Conservation (phyloP, 225 moss, liverwort and hornwort species). For the Anthoceros angustus region DNA sequence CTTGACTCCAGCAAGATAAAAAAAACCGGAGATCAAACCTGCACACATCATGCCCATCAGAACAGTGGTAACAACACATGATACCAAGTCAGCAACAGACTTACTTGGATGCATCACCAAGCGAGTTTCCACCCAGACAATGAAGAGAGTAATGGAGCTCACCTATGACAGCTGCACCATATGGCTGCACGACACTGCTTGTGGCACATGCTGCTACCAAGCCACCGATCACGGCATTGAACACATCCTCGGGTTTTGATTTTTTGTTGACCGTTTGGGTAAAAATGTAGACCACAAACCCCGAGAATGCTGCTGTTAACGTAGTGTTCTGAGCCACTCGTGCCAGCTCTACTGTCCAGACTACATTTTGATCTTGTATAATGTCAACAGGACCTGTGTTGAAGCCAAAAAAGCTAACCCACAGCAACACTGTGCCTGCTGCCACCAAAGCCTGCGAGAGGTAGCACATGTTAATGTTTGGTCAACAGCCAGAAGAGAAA, state of each 20-base stretch:
- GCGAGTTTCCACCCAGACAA: background rate
- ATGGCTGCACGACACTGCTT: constrained; percentile 25
- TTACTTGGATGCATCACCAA: background rate
- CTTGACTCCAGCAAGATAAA: constrained; percentile 18
- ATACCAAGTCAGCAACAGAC: background rate
- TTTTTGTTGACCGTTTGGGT: constrained; percentile 19
- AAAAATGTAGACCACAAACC: constrained; percentile 17
- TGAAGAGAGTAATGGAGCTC: background rate
- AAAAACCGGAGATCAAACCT: constrained; percentile 22
- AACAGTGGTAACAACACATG: background rate
- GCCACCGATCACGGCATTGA: constrained; percentile 30
- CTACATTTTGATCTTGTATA: constrained; percentile 7
- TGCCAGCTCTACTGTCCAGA: constrained; percentile 20
- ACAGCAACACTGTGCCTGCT: constrained; percentile 23
- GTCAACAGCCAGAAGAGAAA: background rate
- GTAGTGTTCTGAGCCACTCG: constrained; percentile 25
- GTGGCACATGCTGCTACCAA: constrained; percentile 31
- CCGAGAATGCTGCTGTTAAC: constrained; percentile 25
- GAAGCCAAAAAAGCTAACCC: constrained; percentile 33
- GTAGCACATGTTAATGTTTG: background rate
- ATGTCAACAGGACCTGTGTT: constrained; percentile 25
- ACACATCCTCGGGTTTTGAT: constrained; percentile 28
- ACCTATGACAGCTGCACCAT: constrained; percentile 25
- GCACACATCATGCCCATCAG: constrained; percentile 2
- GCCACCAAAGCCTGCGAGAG: constrained; percentile 21